These are phyloP conservation scores for Coelastrella sp. DNA, from an alignment of 139 green algal species.

Conservation along the genomic window DNA sequence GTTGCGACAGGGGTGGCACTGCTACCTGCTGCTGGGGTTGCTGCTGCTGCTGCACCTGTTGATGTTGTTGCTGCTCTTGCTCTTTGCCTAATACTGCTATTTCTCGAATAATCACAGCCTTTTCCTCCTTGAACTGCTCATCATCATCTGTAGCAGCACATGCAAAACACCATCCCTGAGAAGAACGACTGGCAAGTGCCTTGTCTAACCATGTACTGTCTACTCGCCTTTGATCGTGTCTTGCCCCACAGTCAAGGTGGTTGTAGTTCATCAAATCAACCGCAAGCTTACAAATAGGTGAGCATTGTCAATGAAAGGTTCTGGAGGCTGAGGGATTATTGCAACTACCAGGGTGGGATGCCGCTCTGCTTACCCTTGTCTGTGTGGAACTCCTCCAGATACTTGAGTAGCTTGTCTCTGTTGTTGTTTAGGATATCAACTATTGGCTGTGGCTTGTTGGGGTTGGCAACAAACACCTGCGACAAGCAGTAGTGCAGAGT, in stretches of 20 bases:
- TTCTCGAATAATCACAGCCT: slow-evolving; percentile 89
- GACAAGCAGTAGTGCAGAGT: background rate
- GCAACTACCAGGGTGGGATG: no score
- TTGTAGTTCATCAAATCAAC: no score
- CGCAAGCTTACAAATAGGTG: no score
- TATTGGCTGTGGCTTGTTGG: slow-evolving; percentile 89
- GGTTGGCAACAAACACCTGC: slow-evolving; percentile 96
- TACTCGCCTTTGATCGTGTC: no score
- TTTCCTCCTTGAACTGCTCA: slow-evolving; percentile 93
- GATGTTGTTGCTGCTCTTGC: slow-evolving; percentile 46
- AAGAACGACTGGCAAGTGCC: no score
- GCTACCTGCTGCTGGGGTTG: slow-evolving; percentile 19
- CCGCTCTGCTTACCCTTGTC: slow-evolving; percentile 84
- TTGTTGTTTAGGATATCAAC: slow-evolving; percentile 90
- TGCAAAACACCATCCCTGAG: no score
- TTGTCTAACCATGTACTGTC: no score
- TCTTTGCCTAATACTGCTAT: slow-evolving; percentile 59
- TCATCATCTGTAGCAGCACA: slow-evolving; percentile 69
- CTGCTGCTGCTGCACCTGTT: background rate
- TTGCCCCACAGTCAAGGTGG: no score
- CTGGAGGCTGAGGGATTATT: no score
- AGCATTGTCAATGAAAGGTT: no score
- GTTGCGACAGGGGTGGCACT: background rate
- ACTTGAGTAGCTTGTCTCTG: slow-evolving; percentile 92
- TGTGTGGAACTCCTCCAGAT: slow-evolving; percentile 91